Conservation (phyloP, 805 yeast species). For the Candida xiaguanensis region DNA sequence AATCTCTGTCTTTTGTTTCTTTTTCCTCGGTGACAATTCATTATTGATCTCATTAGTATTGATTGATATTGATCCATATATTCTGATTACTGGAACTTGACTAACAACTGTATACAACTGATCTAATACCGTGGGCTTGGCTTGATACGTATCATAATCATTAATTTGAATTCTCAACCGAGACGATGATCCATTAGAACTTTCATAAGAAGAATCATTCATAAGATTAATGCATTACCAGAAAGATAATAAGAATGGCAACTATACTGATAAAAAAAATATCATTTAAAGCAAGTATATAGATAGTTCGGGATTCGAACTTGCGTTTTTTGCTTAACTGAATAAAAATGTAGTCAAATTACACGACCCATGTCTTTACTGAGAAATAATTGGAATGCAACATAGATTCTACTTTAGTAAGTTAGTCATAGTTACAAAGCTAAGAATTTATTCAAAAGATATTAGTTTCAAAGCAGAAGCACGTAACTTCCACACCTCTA, state of each 20-base stretch:
- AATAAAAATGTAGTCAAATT: no score
- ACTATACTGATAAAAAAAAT: no score
- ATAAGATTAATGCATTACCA: background rate
- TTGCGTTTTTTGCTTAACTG: no score
- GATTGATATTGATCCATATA: conserved; percentile 67
- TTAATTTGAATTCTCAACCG: conserved; percentile 49
- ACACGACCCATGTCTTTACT: no score
- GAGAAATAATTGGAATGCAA: no score
- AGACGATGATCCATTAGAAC: conserved; percentile 1
- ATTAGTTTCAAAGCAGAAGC: no score
- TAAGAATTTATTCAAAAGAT: no score
- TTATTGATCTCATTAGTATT: conserved; percentile 48
- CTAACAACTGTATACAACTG: conserved; percentile 30
- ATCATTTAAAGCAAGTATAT: no score
- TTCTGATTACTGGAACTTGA: conserved; percentile 70
- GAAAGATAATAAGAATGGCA: background rate
- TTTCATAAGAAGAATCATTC: conserved; percentile 4
- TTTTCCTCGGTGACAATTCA: conserved; percentile 8
- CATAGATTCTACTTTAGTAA: no score
- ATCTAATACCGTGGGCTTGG: conserved; percentile 54
- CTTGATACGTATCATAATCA: conserved; percentile 62
- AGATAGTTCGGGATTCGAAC: no score
- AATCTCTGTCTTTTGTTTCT: conserved; percentile 5
- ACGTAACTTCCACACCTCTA: no score
- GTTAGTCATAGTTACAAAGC: no score